These are phyloP conservation scores for Chrysanthemum makinoi DNA, from an alignment of 129 eudicot genomes.

Conservation along the genomic window DNA sequence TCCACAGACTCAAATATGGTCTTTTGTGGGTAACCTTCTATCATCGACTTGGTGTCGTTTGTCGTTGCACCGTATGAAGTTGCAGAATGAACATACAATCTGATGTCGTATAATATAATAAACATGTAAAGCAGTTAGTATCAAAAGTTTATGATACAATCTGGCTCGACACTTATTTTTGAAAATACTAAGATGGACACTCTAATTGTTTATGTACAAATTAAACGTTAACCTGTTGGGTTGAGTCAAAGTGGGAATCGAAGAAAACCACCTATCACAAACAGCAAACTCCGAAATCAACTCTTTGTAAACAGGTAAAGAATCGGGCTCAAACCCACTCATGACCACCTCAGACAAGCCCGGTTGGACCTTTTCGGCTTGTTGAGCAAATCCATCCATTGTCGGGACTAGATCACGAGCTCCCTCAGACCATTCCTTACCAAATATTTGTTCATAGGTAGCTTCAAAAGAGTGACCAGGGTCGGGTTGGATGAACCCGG, in stretches of 20 bases:
- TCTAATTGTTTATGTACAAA: background rate
- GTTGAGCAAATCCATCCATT: conserved; percentile 84
- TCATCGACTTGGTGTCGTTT: conserved; percentile 55
- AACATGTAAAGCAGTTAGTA: background rate
- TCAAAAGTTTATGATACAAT: too few species aligned
- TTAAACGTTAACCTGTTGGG: conserved; percentile 52
- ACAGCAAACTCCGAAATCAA: conserved; percentile 68
- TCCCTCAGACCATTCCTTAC: conserved; percentile 47
- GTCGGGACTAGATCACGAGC: conserved; percentile 35
- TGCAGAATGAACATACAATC: conserved; percentile 76
- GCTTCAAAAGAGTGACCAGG: conserved; percentile 95
- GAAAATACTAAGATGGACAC: too few species aligned
- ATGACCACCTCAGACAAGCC: conserved; percentile 71
- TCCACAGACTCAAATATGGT: conserved; percentile 84
- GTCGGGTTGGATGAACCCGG: conserved; percentile 70
- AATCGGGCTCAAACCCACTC: conserved; percentile 81
- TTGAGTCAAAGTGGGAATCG: conserved; percentile 76
- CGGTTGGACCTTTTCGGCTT: conserved; percentile 56
- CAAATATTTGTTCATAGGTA: conserved; percentile 61
- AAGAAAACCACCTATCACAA: conserved; percentile 90
- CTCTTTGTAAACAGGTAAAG: conserved; percentile 71
- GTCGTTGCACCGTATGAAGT: conserved; percentile 72
- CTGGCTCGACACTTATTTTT: too few species aligned
- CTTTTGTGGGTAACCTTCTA: conserved; percentile 80
- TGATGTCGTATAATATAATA: background rate